These are phyloP conservation scores for Pseudoscleropodium purum DNA, from an alignment of 225 moss, liverwort and hornwort species.

Conservation along the genomic window DNA sequence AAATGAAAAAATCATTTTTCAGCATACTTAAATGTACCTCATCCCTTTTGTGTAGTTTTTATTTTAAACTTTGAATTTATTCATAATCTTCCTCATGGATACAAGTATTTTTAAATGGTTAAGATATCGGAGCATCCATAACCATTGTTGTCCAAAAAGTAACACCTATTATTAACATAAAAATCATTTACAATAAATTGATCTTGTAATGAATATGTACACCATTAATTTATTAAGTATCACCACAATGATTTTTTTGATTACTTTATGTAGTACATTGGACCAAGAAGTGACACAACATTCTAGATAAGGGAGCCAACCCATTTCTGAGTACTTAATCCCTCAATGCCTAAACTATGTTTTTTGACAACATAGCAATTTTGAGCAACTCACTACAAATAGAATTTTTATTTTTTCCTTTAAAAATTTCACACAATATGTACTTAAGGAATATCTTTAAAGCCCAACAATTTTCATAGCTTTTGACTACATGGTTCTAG, in stretches of 20 bases:
- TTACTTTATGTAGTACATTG: too few species aligned
- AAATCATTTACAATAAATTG: neutral
- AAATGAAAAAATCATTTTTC: neutral
- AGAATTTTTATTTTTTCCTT: too few species aligned
- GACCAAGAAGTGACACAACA: neutral
- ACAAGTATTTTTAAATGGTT: neutral
- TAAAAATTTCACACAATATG: too few species aligned
- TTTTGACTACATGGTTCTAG: too few species aligned
- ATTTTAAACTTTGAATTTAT: neutral
- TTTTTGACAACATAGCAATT: too few species aligned
- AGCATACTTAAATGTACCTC: neutral
- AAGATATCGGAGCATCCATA: accelerated
- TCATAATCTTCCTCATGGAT: neutral
- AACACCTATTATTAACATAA: neutral
- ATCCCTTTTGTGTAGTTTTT: accelerated
- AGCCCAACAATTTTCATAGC: too few species aligned
- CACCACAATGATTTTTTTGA: accelerated
- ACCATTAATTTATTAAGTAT: neutral
- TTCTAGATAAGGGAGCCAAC: too few species aligned
- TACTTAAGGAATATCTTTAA: too few species aligned
- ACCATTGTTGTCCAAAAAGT: accelerated
- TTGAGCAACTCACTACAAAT: too few species aligned
- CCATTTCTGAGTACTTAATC: too few species aligned
- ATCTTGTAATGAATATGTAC: neutral
- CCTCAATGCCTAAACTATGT: too few species aligned